Conservation (phyloP, 306 rosid genomes). For the Gastrolobium villosum region DNA sequence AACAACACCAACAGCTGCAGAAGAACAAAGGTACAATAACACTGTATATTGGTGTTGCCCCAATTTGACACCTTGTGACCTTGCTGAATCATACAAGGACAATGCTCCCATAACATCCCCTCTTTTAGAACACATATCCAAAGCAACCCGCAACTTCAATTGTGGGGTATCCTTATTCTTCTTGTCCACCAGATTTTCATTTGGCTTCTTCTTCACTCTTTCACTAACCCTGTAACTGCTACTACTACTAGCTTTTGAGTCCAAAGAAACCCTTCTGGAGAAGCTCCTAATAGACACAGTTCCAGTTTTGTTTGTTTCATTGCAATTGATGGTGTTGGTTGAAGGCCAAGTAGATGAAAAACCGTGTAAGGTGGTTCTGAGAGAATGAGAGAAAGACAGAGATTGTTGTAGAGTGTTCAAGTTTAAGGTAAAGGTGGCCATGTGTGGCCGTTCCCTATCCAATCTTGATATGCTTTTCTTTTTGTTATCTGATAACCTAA, state of each 20-base stretch:
- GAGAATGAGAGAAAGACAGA: slow-evolving; percentile 43
- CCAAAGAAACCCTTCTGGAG: slow-evolving; percentile 46
- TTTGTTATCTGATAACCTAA: not conserved
- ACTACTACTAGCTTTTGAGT: slow-evolving; percentile 17
- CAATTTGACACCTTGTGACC: slow-evolving; percentile 58
- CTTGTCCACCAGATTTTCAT: slow-evolving; percentile 47
- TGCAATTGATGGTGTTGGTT: slow-evolving; percentile 41
- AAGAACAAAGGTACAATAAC: slow-evolving; percentile 85
- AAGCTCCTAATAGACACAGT: slow-evolving; percentile 40
- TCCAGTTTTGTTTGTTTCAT: slow-evolving; percentile 33
- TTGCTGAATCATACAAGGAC: slow-evolving; percentile 71
- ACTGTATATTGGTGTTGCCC: slow-evolving; percentile 86
- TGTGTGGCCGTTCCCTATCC: slow-evolving; percentile 56
- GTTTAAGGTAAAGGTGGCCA: slow-evolving; percentile 63
- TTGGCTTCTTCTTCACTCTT: slow-evolving; percentile 37
- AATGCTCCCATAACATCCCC: slow-evolving; percentile 86
- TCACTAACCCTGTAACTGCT: slow-evolving; percentile 34
- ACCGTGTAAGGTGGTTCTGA: slow-evolving; percentile 30
- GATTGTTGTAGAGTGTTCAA: slow-evolving; percentile 54
- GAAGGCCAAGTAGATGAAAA: not conserved
- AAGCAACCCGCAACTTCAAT: slow-evolving; percentile 56
- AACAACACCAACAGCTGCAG: slow-evolving; percentile 89
- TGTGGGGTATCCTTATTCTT: slow-evolving; percentile 56
- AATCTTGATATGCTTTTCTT: slow-evolving; percentile 1
- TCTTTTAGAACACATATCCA: slow-evolving; percentile 87